Evolutionary conservation across 2,329 filamentous ascomycete species (phyloP).

Genomic region (Phaeoacremonium minimum): DNA sequence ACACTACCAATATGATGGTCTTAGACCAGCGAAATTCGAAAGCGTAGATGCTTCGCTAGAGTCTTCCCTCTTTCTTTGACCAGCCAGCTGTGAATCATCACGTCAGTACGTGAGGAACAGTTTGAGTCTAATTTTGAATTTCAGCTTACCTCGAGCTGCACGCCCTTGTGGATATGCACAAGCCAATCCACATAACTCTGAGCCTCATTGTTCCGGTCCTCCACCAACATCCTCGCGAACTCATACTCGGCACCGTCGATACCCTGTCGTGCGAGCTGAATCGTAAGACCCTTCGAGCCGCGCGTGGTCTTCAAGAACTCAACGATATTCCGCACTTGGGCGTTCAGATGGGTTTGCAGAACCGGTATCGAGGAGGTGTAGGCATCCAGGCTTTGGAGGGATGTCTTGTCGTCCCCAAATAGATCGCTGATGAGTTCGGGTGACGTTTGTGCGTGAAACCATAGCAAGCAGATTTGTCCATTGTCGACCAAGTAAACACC

Average conservation of each 20-base stretch:
- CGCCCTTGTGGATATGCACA: conserved; percentile 88
- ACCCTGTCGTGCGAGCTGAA: conserved; percentile 88
- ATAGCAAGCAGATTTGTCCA: conserved; percentile 84
- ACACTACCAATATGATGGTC: conserved; percentile 55
- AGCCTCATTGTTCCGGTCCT: conserved; percentile 96
- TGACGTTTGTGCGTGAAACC: conserved; percentile 89
- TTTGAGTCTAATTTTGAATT: too few species aligned
- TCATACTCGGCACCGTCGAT: conserved; percentile 95
- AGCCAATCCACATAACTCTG: conserved; percentile 99
- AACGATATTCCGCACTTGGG: conserved; percentile 88
- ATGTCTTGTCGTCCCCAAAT: conserved; percentile 72
- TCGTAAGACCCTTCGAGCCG: conserved; percentile 80
- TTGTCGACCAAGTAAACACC: conserved; percentile 95
- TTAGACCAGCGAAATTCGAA: conserved; percentile 54
- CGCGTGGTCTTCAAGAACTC: conserved; percentile 78
- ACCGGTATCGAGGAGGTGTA: conserved; percentile 77
- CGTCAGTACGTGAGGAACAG: too few species aligned
- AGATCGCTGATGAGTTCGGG: conserved; percentile 88
- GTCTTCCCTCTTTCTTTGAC: conserved; percentile 68
- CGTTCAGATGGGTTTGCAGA: conserved; percentile 87
- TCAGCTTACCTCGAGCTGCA: conserved; percentile 82
- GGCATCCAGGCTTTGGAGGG: conserved; percentile 73
- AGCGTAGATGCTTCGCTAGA: conserved; percentile 42
- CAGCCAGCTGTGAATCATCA: conserved; percentile 55
- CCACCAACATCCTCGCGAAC: conserved; percentile 84